Evolutionary conservation across 345 rosid species (phyloP), one percentile per base, ranked within the genome.

Genomic region (Salix udensis): DNA sequence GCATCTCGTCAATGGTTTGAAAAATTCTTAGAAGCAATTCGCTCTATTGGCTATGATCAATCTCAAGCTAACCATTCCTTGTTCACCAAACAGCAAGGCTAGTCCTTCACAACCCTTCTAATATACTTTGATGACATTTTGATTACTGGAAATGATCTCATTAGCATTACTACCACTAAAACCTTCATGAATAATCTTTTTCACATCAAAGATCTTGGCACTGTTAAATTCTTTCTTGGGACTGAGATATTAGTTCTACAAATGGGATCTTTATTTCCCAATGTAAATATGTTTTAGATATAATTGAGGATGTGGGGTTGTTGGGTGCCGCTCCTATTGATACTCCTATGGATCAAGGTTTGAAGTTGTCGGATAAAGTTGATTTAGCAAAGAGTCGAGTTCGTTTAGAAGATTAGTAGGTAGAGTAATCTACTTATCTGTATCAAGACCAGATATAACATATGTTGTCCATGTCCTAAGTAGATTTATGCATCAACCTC

Each of bases 371-470:
- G 0, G 65, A 75, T 13, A 75, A 65, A 7, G n/a, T 64, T 30
- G 72, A 75, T 6, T 28, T 48, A 5, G 30, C 12, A 66, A 75
- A 26, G 78, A 75, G 11, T 65, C 2, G 7, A 14, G 61, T 14
- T 14, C 4, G 2, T 75, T 66, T 48, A 75, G 50, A 21, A 6
- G 70, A 36, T 7, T 73, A 7, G 40, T 61, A 21, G 52, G 52
- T 0, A 12, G 67, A 36, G 11, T 72, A 37, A 72, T 72, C 2
- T 53, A 58, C 19, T 48, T 58, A 28, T 58, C 67, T 14, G 6
- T 72, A 23, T 72, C 31, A 58, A 75, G 78, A 14, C 78, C 42
- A 18, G 23, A 75, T 48, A 75, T 75, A 5, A 75, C 62, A 15
- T 75, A 66, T 67, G 6, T 0, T 28, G n/a, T 53, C 11, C 66